Percentiles rank a stretch among this genome's conserved stretches.
These are phyloP conservation scores for Aureobasidium sp. DNA, from an alignment of 2,329 filamentous ascomycete genomes.

Conservation along the genomic window DNA sequence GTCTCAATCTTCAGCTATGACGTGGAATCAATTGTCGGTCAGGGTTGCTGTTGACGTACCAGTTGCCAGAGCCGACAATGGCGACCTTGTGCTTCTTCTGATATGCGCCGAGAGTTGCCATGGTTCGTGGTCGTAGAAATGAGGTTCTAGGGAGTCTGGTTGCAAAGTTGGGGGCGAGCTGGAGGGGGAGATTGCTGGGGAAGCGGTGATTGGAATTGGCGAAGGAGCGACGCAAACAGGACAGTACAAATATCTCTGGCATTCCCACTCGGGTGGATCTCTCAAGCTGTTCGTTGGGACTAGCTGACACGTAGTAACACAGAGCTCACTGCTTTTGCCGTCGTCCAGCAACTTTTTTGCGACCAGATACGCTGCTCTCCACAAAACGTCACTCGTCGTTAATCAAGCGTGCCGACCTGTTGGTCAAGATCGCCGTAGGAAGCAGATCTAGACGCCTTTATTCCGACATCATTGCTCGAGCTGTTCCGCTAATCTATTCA, in stretches of 20 bases:
- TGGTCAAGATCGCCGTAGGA: constrained; percentile 4
- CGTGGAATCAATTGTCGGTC: background rate
- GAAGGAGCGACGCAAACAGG: constrained; percentile 1
- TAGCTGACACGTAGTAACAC: background rate
- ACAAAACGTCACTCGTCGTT: constrained; percentile 8
- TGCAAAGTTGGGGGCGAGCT: background rate
- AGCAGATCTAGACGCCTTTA: constrained; percentile 1
- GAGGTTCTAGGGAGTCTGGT: background rate
- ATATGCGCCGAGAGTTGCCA: constrained; percentile 42
- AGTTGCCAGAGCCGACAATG: constrained; percentile 92
- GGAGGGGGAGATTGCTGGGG: constrained; percentile 1
- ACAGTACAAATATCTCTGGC: constrained; percentile 3
- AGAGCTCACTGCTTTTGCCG: background rate
- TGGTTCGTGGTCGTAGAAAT: constrained; percentile 19
- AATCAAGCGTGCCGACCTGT: background rate
- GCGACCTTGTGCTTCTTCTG: constrained; percentile 83
- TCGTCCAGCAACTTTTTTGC: background rate
- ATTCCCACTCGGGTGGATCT: constrained; percentile 1
- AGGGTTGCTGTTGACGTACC: constrained; percentile 46
- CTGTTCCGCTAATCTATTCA: too few relatives aligned
- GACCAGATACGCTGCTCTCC: background rate
- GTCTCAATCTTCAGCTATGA: background rate
- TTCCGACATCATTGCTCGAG: background rate
- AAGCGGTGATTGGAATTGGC: background rate
- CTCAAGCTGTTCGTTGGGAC: constrained; percentile 2